A percentile compares a stretch with the other conserved stretches of the same genome.
Evolutionary conservation across 2,329 filamentous ascomycete genomes (phyloP).

Genomic region (Pseudogymnoascus sp.): DNA sequence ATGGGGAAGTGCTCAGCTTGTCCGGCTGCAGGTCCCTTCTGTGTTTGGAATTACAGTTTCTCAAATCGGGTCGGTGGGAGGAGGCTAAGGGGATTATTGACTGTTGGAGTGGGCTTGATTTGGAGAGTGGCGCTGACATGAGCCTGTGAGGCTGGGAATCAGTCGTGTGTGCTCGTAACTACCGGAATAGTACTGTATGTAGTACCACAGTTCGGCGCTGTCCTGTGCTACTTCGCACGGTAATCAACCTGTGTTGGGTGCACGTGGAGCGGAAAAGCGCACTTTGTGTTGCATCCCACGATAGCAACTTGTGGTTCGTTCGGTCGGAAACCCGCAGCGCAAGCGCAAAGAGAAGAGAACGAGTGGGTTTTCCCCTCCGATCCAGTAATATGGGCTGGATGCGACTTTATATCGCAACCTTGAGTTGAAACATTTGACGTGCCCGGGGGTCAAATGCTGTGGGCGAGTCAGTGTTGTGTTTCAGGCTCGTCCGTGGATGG

Average conservation of each 20-base stretch:
- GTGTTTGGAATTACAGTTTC: slow-evolving; percentile 1
- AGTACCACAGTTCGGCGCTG: background rate
- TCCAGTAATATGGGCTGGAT: slow-evolving; percentile 4
- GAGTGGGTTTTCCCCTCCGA: background rate
- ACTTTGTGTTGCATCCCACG: background rate
- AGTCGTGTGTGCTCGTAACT: background rate
- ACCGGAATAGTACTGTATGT: background rate
- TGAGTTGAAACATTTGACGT: slow-evolving; percentile 1
- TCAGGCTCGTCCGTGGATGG: background rate
- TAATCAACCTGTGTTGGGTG: background rate
- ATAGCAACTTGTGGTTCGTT: background rate
- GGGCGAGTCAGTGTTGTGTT: slow-evolving; percentile 3
- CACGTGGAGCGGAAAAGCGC: background rate
- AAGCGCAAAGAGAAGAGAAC: background rate
- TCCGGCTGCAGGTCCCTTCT: background rate
- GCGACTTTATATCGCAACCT: background rate
- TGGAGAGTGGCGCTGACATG: background rate
- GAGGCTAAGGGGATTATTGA: background rate
- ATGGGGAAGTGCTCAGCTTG: slow-evolving; percentile 3
- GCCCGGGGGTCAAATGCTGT: background rate
- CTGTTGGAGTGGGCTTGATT: slow-evolving; percentile 1
- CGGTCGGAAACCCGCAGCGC: background rate
- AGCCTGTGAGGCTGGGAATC: background rate
- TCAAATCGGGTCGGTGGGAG: background rate
- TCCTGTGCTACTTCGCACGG: background rate